Evolutionary conservation across 2,329 filamentous ascomycete genomes (phyloP).

Genomic region (Colletotrichum nymphaeae): DNA sequence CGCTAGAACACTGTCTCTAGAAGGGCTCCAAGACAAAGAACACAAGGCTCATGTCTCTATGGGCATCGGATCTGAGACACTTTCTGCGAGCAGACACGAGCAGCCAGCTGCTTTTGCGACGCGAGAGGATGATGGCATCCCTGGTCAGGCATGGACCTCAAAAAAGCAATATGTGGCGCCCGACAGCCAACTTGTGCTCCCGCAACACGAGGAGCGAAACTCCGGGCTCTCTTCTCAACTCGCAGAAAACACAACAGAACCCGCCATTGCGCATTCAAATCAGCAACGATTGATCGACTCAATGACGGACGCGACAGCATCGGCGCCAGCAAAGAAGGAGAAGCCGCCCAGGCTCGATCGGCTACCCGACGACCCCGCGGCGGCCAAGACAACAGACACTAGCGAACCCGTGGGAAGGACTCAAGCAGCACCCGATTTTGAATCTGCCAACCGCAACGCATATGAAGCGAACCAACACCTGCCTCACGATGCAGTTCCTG

Average conservation of each 20-base stretch:
- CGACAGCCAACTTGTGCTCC: not conserved
- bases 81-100: conserved; percentile 13
- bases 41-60: not conserved
- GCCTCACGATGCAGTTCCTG: not conserved
- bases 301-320: not conserved
- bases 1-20: not conserved
- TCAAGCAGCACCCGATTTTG: not conserved
- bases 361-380: not conserved
- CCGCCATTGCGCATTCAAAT: not conserved
- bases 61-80: conserved; percentile 16
- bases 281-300: not conserved
- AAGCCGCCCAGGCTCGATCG: not conserved
- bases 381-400: not conserved
- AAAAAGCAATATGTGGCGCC: not conserved
- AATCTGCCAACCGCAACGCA: not conserved
- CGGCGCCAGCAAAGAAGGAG: not conserved
- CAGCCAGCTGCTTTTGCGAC: not conserved
- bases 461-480: not conserved
- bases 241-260: not conserved
- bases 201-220: not conserved
- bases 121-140: conserved; percentile 2
- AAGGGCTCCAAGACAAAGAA: not conserved
- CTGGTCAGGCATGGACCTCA: not conserved
- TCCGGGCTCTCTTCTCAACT: not conserved
- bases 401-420: not conserved